phyloP scores from a whole-genome alignment of 2,329 filamentous ascomycete genomes.

The Rutstroemia sp. region DNA sequence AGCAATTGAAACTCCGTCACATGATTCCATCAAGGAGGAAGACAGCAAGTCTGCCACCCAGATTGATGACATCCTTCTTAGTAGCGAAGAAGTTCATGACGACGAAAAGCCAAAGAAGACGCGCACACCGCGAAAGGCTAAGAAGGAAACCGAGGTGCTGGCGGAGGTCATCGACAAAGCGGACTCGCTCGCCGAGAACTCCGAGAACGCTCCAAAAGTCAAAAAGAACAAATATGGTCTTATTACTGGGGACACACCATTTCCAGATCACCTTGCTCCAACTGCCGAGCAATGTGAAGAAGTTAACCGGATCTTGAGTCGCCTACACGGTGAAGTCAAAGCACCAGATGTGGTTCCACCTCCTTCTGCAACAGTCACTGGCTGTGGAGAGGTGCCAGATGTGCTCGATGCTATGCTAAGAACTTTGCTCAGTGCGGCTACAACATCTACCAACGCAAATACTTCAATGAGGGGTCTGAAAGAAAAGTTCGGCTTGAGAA shows the following conservation, averaged over 20 bases:
- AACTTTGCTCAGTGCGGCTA: constrained; percentile 46
- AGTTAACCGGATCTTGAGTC: constrained; percentile 57
- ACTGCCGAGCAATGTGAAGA: constrained; percentile 62
- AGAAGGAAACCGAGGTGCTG: constrained; percentile 10
- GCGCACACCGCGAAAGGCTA: background rate
- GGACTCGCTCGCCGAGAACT: background rate
- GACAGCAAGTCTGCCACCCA: background rate
- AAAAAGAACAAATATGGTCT: constrained; percentile 42
- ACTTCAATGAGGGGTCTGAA: constrained; percentile 60
- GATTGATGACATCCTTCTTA: background rate
- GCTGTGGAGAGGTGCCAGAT: constrained; percentile 52
- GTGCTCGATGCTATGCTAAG: constrained; percentile 47
- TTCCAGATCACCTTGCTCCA: constrained; percentile 57
- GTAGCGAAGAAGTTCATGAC: background rate
- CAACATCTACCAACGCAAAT: constrained; percentile 46
- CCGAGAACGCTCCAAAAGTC: constrained; percentile 12
- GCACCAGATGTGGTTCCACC: constrained; percentile 60
- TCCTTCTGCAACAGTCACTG: constrained; percentile 63
- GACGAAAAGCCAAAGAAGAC: constrained; percentile 1
- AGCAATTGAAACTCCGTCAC: too few relatives aligned
- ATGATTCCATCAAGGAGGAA: background rate
- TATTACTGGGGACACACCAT: constrained; percentile 54
- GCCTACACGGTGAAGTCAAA: constrained; percentile 56
- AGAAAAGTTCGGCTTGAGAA: constrained; percentile 52
- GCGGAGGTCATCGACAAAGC: constrained; percentile 9